Conservation (phyloP, 495 filamentous ascomycete genomes). For the Podospora comata region DNA sequence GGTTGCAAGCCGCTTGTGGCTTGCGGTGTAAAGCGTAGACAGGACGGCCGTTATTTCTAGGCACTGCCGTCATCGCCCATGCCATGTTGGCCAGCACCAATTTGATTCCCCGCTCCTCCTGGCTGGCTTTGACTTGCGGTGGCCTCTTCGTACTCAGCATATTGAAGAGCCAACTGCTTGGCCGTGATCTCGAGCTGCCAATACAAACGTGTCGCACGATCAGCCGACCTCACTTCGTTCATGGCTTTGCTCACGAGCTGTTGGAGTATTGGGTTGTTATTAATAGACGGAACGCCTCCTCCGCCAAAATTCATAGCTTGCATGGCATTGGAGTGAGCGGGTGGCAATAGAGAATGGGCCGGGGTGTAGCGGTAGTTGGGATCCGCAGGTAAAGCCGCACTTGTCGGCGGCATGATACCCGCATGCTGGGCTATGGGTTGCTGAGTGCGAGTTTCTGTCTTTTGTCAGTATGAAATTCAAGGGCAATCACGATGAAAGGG, state of each 20-base stretch:
- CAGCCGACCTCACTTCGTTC: constrained; percentile 39
- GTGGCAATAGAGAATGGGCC: constrained; percentile 20
- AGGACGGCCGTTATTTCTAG: constrained; percentile 12
- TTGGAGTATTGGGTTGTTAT: constrained; percentile 38
- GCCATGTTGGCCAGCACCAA: constrained; percentile 23
- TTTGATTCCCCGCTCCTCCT: constrained; percentile 11
- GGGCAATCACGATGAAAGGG: background rate
- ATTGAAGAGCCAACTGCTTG: constrained; percentile 44
- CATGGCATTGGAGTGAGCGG: constrained; percentile 8
- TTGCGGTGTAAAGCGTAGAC: background rate
- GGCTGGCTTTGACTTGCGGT: constrained; percentile 17
- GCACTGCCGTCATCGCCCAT: constrained; percentile 33
- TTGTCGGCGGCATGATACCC: constrained; percentile 19
- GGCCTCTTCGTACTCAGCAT: constrained; percentile 43
- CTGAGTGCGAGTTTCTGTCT: constrained; percentile 32
- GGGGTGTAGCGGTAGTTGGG: constrained; percentile 25
- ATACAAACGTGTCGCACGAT: constrained; percentile 40
- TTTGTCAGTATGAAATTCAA: background rate
- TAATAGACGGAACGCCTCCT: constrained; percentile 21
- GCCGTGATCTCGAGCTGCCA: constrained; percentile 42
- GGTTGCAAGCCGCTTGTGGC: background rate
- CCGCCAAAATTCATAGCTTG: constrained; percentile 21
- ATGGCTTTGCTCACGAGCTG: constrained; percentile 40
- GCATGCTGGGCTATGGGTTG: constrained; percentile 25
- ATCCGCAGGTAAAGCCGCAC: constrained; percentile 27